These are phyloP conservation scores for Hypoxylon lienhwacheense DNA, from an alignment of 495 filamentous ascomycete genomes.

Conservation along the genomic window DNA sequence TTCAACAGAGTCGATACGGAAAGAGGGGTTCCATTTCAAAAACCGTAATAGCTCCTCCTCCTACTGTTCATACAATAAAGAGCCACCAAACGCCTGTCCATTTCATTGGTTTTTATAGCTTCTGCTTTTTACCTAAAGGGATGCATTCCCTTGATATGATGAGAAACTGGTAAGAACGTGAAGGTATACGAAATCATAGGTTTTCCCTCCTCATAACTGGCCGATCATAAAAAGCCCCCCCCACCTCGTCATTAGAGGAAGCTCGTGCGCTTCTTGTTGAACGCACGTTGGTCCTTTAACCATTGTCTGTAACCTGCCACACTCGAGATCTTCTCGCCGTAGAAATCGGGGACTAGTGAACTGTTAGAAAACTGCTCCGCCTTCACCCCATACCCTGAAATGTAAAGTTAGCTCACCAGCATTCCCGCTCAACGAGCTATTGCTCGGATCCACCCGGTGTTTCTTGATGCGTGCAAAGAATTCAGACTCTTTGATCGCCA, in stretches of 20 bases:
- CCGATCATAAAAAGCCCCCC: not conserved
- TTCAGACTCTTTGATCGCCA: slow-evolving; percentile 81
- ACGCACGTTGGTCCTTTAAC: slow-evolving; percentile 97
- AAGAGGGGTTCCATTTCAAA: slow-evolving; percentile 35
- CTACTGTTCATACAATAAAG: slow-evolving; percentile 41
- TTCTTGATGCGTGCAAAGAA: slow-evolving; percentile 88
- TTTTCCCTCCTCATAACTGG: not conserved
- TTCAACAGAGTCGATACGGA: slow-evolving; percentile 11
- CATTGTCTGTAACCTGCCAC: slow-evolving; percentile 88
- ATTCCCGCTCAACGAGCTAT: slow-evolving; percentile 55
- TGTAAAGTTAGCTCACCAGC: slow-evolving; percentile 51
- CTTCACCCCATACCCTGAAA: not conserved
- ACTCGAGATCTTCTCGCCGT: slow-evolving; percentile 94
- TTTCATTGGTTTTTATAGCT: slow-evolving; percentile 20
- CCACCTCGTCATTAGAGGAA: slow-evolving; percentile 45
- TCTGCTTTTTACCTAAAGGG: slow-evolving; percentile 20
- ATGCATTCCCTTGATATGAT: slow-evolving; percentile 5
- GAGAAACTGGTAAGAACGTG: slow-evolving; percentile 13
- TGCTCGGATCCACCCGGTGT: slow-evolving; percentile 81
- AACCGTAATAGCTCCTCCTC: slow-evolving; percentile 28
- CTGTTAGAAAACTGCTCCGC: slow-evolving; percentile 1
- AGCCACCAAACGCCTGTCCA: slow-evolving; percentile 39
- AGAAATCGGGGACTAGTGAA: slow-evolving; percentile 61
- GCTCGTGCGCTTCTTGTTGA: slow-evolving; percentile 83
- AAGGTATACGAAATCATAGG: slow-evolving; percentile 1